These are phyloP conservation scores for Aegilops sharonensis DNA, from an alignment of 176 grass and related monocot genomes.

Conservation along the genomic window DNA sequence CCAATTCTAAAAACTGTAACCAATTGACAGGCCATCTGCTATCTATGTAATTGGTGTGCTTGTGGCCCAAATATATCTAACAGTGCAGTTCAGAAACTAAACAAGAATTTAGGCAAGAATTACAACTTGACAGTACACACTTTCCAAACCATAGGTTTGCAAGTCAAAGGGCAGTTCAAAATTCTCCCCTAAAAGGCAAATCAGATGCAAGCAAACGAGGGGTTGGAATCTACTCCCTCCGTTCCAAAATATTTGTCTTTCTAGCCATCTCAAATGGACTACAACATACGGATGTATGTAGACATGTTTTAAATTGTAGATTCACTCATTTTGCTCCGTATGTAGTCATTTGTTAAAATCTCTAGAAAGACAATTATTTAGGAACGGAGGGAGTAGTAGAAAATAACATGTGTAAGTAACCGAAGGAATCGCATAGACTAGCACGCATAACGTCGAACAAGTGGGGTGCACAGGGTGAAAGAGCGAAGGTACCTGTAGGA, in stretches of 20 bases:
- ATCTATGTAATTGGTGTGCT: not conserved
- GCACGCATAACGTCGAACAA: constrained; percentile 16
- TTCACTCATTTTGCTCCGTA: too few species aligned
- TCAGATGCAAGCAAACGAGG: not conserved
- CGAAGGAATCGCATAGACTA: not conserved
- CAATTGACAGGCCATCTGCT: not conserved
- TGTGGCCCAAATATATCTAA: not conserved
- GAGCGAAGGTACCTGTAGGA: constrained; percentile 31
- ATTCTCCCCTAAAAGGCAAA: not conserved
- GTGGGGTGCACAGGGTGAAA: not conserved
- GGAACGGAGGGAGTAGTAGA: not conserved
- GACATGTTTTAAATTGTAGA: too few species aligned
- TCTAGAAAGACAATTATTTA: too few species aligned
- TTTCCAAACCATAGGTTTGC: not conserved
- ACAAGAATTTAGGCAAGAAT: not conserved
- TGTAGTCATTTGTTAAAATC: too few species aligned
- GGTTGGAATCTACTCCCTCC: not conserved
- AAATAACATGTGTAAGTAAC: not conserved
- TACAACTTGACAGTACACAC: not conserved
- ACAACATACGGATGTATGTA: too few species aligned
- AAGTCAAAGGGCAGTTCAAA: not conserved
- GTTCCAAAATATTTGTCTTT: too few species aligned
- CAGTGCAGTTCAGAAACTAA: not conserved
- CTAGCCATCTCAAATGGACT: too few species aligned
- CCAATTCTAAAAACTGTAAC: not conserved